Conservation (phyloP, 2,329 filamentous ascomycete species). For the Aspergillus sp. region DNA sequence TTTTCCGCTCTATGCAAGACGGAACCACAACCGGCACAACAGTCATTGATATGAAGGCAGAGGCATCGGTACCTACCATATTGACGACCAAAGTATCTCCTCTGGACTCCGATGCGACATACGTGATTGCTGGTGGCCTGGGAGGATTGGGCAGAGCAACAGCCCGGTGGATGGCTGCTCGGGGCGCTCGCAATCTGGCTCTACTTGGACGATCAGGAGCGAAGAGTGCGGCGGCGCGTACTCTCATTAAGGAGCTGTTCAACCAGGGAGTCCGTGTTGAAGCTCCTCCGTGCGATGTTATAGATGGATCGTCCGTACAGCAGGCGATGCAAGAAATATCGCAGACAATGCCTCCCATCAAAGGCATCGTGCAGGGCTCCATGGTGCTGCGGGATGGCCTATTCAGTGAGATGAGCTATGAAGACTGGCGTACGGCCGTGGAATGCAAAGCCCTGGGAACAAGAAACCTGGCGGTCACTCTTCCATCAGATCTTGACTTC, state of each 20-base stretch:
- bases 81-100: slow-evolving; percentile 12
- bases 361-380: slow-evolving; percentile 42
- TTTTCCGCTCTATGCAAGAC: slow-evolving; percentile 19
- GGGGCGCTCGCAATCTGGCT: slow-evolving; percentile 50
- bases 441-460: too few relatives aligned
- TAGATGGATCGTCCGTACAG: slow-evolving; percentile 2
- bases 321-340: too few relatives aligned
- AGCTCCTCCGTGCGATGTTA: slow-evolving; percentile 31
- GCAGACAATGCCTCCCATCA: slow-evolving; percentile 28
- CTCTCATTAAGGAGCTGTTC: slow-evolving; percentile 12
- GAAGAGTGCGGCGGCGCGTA: slow-evolving; percentile 12
- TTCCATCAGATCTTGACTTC: slow-evolving; percentile 15
- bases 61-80: slow-evolving; percentile 4
- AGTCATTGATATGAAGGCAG: slow-evolving; percentile 13
- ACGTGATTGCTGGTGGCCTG: slow-evolving; percentile 54
- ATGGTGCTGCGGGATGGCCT: slow-evolving; percentile 39
- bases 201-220: slow-evolving; percentile 48
- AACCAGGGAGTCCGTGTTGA: slow-evolving; percentile 10
- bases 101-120: slow-evolving; percentile 26
- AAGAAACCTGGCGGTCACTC: too few relatives aligned
- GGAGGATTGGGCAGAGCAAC: slow-evolving; percentile 55
- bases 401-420: slow-evolving; percentile 26
- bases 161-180: slow-evolving; percentile 44
- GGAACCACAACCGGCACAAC: slow-evolving; percentile 21
- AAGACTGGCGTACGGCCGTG: slow-evolving; percentile 14